phyloP scores from a whole-genome alignment of 345 rosid genomes.

The Eucalyptus melliodora region DNA sequence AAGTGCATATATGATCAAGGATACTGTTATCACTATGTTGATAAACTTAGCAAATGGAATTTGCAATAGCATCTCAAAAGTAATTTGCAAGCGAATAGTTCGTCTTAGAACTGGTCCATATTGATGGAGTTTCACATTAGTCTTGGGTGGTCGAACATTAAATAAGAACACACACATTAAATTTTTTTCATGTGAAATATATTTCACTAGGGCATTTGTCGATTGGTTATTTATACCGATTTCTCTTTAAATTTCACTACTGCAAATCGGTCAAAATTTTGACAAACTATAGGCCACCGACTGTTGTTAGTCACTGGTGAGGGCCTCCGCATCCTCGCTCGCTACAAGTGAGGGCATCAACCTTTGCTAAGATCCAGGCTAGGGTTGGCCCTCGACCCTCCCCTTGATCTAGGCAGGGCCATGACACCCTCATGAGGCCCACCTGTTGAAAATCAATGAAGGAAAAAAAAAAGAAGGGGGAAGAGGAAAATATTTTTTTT shows the following conservation, averaged over 20 bases:
- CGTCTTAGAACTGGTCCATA: not conserved
- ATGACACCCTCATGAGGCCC: not conserved
- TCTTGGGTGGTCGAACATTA: not conserved
- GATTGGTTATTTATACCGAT: not conserved
- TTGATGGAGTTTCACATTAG: not conserved
- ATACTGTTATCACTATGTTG: not conserved
- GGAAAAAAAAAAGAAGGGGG: fast-evolving
- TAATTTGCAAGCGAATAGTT: not conserved
- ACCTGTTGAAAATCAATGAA: not conserved
- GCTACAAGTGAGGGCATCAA: not conserved
- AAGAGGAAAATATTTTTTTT: not conserved
- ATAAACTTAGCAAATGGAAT: not conserved
- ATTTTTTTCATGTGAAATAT: not conserved
- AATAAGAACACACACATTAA: not conserved
- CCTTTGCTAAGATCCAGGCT: not conserved
- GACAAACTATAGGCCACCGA: fast-evolving
- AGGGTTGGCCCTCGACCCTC: not conserved
- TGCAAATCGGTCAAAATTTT: not conserved
- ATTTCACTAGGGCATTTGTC: not conserved
- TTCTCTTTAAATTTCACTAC: not conserved
- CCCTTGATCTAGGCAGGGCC: fast-evolving
- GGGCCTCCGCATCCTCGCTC: not conserved
- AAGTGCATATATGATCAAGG: not conserved
- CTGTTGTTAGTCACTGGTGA: fast-evolving
- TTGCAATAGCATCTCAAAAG: not conserved